These are phyloP conservation scores for Ballota nigra DNA, from an alignment of 257 asterid species.

Conservation along the genomic window DNA sequence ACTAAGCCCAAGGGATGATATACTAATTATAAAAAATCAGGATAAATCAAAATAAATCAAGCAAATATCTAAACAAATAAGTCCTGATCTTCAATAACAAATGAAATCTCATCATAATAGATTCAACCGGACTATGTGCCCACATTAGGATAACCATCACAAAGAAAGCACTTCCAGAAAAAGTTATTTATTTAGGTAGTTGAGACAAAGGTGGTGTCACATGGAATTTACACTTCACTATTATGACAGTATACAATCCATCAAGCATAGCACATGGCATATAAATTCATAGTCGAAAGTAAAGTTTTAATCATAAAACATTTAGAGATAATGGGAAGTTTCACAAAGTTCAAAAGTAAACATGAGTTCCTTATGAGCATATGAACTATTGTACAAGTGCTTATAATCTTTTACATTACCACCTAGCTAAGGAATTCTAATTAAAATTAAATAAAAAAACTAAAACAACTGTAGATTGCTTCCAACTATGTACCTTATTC, in stretches of 20 bases:
- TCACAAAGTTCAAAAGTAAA: not conserved
- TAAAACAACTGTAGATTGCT: not conserved
- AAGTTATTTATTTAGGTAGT: not conserved
- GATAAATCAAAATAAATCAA: no score
- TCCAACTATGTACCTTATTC: conserved; percentile 55
- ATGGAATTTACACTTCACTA: not conserved
- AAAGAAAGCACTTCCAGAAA: not conserved
- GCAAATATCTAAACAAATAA: no score
- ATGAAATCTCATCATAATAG: no score
- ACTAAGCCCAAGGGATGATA: no score
- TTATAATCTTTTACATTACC: not conserved
- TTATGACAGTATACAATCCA: not conserved
- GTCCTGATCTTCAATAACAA: no score
- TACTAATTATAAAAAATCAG: no score
- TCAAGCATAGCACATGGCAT: not conserved
- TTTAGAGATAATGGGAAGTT: not conserved
- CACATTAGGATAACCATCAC: not conserved
- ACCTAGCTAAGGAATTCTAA: not conserved
- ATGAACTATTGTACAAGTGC: not conserved
- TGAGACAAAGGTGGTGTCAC: not conserved
- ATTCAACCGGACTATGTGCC: not conserved
- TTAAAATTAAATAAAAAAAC: conserved; percentile 10
- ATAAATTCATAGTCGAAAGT: not conserved
- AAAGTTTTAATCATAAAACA: not conserved
- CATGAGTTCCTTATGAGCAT: not conserved